A percentile compares a stretch with the other conserved stretches of the same genome.
Conservation (phyloP, 129 eudicot species). For the Escallonia herrerae region DNA sequence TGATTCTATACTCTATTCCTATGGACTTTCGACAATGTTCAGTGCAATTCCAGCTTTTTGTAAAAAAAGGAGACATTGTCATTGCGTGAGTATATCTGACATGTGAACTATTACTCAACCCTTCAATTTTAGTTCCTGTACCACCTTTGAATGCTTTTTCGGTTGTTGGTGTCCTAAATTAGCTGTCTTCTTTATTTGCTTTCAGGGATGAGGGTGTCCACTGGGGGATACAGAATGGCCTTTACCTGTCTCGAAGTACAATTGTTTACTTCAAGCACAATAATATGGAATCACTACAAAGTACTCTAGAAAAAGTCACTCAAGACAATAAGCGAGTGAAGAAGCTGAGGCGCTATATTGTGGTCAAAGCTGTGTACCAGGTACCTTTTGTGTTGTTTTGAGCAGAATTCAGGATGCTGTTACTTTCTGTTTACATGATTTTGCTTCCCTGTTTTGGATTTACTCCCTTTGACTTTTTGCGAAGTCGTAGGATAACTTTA, state of each 20-base stretch:
- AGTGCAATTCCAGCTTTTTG: conserved; percentile 97
- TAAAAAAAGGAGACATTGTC: conserved; percentile 82
- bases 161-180: background rate
- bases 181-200: background rate
- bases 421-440: no score
- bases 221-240: conserved; percentile 98
- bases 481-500: no score
- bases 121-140: background rate
- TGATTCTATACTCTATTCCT: conserved; percentile 76
- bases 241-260: conserved; percentile 82
- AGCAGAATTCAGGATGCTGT: no score
- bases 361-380: conserved; percentile 95
- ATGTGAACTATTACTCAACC: background rate
- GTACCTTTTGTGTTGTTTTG: conserved; percentile 21
- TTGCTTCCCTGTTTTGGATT: no score
- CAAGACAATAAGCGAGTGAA: conserved; percentile 71
- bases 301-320: conserved; percentile 68
- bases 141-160: background rate
- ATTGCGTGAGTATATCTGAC: conserved; percentile 60
- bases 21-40: conserved; percentile 96
- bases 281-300: conserved; percentile 66
- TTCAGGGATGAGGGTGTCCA: conserved; percentile 96
- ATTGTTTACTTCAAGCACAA: conserved; percentile 92
- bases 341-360: conserved; percentile 85
- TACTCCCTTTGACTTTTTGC: no score